A percentile compares a stretch with the other conserved stretches of the same genome.
Conservation (phyloP, 78 protist species). For the Dictyostelium discoideum region DNA sequence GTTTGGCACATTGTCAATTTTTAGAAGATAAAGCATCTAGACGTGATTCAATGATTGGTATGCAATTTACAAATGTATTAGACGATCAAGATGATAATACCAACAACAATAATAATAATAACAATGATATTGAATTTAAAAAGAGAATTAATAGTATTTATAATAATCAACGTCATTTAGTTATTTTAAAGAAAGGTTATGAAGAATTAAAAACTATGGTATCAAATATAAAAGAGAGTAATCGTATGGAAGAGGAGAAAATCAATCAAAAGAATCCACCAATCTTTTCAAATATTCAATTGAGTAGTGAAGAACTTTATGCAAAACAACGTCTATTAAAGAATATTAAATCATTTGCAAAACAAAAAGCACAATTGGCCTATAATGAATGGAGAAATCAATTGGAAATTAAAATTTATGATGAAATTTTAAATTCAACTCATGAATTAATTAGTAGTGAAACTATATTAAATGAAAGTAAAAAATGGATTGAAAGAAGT, state of each 20-base stretch:
- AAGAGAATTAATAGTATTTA: not conserved
- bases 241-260: constrained; percentile 16
- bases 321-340: constrained; percentile 47
- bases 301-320: constrained; percentile 37
- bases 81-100: not conserved
- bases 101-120: not conserved
- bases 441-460: not conserved
- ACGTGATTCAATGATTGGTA: constrained; percentile 47
- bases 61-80: not conserved
- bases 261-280: constrained; percentile 60
- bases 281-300: constrained; percentile 30
- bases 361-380: not conserved
- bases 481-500: constrained; percentile 1
- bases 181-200: constrained; percentile 14
- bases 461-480: constrained; percentile 1
- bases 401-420: constrained; percentile 16
- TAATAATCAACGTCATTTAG: constrained; percentile 1
- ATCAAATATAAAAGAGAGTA: constrained; percentile 18
- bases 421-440: constrained; percentile 13
- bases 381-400: constrained; percentile 50
- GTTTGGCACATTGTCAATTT: constrained; percentile 46
- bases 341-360: constrained; percentile 45
- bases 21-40: constrained; percentile 54
- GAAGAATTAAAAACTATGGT: constrained; percentile 30
- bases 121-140: not conserved